These are phyloP conservation scores for Aegilops umbellulata DNA, from an alignment of 176 grass and related monocot genomes.

Conservation along the genomic window DNA sequence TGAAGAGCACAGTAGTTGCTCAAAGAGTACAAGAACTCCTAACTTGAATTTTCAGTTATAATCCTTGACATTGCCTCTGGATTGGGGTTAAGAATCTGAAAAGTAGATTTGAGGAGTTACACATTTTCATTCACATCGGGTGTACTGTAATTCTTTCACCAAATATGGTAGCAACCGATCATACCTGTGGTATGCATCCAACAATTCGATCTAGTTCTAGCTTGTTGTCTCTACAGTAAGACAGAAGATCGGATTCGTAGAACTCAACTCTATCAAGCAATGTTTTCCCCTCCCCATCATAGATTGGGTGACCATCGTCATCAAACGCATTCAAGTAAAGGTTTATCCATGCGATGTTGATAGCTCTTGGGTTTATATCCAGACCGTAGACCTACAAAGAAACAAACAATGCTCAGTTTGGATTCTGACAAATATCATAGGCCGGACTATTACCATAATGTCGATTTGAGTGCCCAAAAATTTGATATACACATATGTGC, in stretches of 20 bases:
- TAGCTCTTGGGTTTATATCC: constrained; percentile 74
- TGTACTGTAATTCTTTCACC: background rate
- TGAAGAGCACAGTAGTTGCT: too few relatives aligned
- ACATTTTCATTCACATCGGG: too few relatives aligned
- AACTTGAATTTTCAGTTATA: constrained; percentile 83
- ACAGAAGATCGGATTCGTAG: constrained; percentile 82
- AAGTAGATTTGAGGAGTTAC: background rate
- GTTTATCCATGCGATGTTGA: too few relatives aligned
- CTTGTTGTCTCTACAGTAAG: constrained; percentile 79
- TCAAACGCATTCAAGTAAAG: constrained; percentile 70
- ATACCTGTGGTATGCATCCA: constrained; percentile 62
- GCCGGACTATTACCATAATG: too few relatives aligned
- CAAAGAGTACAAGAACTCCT: constrained; percentile 68
- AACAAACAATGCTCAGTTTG: background rate
- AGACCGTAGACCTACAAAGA: constrained; percentile 75
- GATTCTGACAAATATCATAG: too few relatives aligned
- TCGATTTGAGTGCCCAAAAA: too few relatives aligned
- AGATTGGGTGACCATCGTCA: constrained; percentile 60
- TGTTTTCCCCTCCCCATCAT: constrained; percentile 69
- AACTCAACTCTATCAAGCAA: constrained; percentile 86
- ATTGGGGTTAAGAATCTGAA: constrained; percentile 46
- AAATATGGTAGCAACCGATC: background rate
- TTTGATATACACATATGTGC: too few relatives aligned
- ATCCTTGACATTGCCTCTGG: constrained; percentile 81
- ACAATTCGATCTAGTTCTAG: constrained; percentile 85